phyloP scores from a whole-genome alignment of 2,329 filamentous ascomycete species.

The Pseudocercospora cruenta region DNA sequence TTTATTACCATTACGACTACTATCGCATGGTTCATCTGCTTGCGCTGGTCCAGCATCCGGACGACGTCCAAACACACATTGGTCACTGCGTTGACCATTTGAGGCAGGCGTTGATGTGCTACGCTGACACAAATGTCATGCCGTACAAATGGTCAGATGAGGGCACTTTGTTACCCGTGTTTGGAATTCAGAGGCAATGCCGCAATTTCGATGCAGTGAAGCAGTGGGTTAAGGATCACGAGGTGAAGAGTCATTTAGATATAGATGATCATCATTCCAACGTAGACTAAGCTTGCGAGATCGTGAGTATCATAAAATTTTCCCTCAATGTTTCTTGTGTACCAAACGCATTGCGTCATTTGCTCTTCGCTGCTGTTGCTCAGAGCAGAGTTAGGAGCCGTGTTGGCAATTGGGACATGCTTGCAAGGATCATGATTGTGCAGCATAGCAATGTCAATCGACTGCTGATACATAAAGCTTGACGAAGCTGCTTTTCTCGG shows the following conservation, averaged over 20 bases:
- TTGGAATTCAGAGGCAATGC: not conserved
- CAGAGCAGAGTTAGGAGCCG: no score
- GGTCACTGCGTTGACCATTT: not conserved
- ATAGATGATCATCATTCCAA: not conserved
- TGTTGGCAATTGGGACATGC: no score
- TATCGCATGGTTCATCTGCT: not conserved
- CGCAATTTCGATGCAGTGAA: not conserved
- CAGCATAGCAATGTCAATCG: no score
- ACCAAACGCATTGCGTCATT: no score
- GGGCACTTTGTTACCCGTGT: not conserved
- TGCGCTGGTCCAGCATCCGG: not conserved
- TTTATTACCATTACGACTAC: not conserved
- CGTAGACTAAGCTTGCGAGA: not conserved
- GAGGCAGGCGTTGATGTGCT: not conserved
- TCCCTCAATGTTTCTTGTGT: no score
- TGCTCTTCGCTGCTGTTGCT: no score
- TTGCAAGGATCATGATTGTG: no score
- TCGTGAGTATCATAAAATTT: no score
- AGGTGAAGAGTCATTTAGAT: not conserved
- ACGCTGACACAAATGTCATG: not conserved
- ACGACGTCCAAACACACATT: not conserved
- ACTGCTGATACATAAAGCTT: no score
- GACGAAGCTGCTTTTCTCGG: no score
- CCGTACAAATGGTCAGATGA: not conserved
- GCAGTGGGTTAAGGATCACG: not conserved